Percentiles rank a stretch among this genome's conserved stretches.
phyloP scores from a whole-genome alignment of 192 early-diverging fungal species.

The Entomortierella parvispora region DNA sequence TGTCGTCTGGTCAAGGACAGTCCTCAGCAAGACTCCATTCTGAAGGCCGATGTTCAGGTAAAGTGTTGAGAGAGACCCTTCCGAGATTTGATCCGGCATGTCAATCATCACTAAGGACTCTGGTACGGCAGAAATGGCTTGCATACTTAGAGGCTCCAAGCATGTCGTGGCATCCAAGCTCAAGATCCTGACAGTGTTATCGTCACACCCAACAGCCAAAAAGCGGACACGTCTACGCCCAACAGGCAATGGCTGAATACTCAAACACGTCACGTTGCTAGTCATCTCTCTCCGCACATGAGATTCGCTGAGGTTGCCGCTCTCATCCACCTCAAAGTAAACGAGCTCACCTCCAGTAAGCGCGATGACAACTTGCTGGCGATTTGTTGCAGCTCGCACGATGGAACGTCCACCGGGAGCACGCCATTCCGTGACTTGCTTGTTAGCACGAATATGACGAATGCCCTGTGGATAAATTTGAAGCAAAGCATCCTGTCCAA shows the following conservation, averaged over 20 bases:
- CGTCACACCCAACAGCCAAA: constrained; percentile 91
- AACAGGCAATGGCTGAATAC: constrained; percentile 81
- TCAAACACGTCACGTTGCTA: constrained; percentile 76
- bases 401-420: constrained; percentile 81
- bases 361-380: constrained; percentile 85
- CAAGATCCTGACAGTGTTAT: constrained; percentile 91
- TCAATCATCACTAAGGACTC: constrained; percentile 81
- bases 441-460: constrained; percentile 87
- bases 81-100: constrained; percentile 80
- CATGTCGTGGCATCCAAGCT: constrained; percentile 83
- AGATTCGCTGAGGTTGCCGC: constrained; percentile 86
- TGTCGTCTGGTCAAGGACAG: constrained; percentile 82
- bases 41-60: constrained; percentile 89
- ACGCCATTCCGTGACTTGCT: constrained; percentile 94
- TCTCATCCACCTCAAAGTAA: constrained; percentile 93
- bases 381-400: constrained; percentile 82
- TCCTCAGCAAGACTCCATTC: constrained; percentile 91
- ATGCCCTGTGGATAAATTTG: constrained; percentile 91
- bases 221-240: constrained; percentile 81
- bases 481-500: constrained; percentile 88
- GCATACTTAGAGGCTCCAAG: constrained; percentile 80
- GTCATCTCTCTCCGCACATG: constrained; percentile 80
- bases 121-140: constrained; percentile 74
- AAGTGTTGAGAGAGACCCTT: constrained; percentile 66
- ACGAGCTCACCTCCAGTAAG: constrained; percentile 86